These are phyloP conservation scores for Gnaphalium uliginosum DNA, from an alignment of 129 eudicot genomes.

Conservation along the genomic window DNA sequence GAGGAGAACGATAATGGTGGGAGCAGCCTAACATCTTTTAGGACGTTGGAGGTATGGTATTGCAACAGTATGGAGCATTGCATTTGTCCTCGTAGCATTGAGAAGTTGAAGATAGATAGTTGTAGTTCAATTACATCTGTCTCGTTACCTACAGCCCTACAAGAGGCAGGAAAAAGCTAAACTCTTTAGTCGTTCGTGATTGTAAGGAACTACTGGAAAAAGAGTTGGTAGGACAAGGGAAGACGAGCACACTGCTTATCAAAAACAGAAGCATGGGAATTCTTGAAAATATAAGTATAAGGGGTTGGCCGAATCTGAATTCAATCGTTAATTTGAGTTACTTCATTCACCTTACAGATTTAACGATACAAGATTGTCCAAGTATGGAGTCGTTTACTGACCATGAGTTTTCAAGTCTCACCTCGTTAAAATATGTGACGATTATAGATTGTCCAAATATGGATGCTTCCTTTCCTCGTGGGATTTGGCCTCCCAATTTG, in stretches of 20 bases:
- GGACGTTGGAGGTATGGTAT: neutral
- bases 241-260: neutral
- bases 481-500: conserved; percentile 34
- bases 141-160: conserved; percentile 14
- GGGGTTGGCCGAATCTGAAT: conserved; percentile 18
- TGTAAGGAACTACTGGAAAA: neutral
- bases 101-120: neutral
- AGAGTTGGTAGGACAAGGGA: neutral
- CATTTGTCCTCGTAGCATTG: neutral
- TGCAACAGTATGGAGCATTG: neutral
- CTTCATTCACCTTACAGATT: conserved; percentile 3
- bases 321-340: neutral
- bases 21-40: neutral
- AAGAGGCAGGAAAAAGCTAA: neutral
- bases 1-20: neutral
- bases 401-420: conserved; percentile 23
- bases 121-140: conserved; percentile 5
- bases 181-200: neutral
- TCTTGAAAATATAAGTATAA: conserved; percentile 9
- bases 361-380: neutral
- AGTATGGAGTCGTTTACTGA: conserved; percentile 22
- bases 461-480: conserved; percentile 29
- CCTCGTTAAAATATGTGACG: neutral
- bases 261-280: neutral
- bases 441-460: conserved; percentile 18